A percentile compares a stretch with the other conserved stretches of the same genome.
phyloP scores from a whole-genome alignment of 2,329 filamentous ascomycete genomes.

The Hypoxylon sp. region DNA sequence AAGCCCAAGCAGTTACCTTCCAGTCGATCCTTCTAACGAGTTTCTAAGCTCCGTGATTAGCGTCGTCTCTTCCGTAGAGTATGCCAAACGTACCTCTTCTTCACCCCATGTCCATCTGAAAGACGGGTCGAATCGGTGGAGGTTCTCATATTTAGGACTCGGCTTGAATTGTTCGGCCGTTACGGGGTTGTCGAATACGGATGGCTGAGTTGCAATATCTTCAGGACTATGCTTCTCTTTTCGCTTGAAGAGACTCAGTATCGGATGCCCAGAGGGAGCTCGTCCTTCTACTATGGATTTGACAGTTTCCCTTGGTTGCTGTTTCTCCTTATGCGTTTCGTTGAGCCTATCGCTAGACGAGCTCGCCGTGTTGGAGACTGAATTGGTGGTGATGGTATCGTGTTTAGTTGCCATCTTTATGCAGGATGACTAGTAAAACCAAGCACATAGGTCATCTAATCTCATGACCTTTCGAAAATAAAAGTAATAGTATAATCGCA shows the following conservation, averaged over 20 bases:
- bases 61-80: slow-evolving; percentile 1
- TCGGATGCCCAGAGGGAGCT: slow-evolving; percentile 24
- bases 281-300: slow-evolving; percentile 2
- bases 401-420: slow-evolving; percentile 13
- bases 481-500: neutral
- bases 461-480: neutral
- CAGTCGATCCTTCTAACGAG: slow-evolving; percentile 62
- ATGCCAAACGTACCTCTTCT: slow-evolving; percentile 35
- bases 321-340: slow-evolving; percentile 10
- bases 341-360: slow-evolving; percentile 24
- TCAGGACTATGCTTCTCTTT: slow-evolving; percentile 40
- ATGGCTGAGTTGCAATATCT: slow-evolving; percentile 59
- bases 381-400: slow-evolving; percentile 3
- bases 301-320: slow-evolving; percentile 1
- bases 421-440: neutral
- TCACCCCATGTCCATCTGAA: slow-evolving; percentile 54
- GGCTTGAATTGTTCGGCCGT: slow-evolving; percentile 56
- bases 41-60: slow-evolving; percentile 10
- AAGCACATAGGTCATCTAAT: neutral
- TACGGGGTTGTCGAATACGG: slow-evolving; percentile 60
- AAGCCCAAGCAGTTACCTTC: slow-evolving; percentile 66
- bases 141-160: slow-evolving; percentile 52
- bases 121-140: slow-evolving; percentile 51
- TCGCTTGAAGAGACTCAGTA: slow-evolving; percentile 45
- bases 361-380: slow-evolving; percentile 5